Base-by-base conservation (phyloP, 805 yeast species). In the Crinitomyces ghanaensis region DNA sequence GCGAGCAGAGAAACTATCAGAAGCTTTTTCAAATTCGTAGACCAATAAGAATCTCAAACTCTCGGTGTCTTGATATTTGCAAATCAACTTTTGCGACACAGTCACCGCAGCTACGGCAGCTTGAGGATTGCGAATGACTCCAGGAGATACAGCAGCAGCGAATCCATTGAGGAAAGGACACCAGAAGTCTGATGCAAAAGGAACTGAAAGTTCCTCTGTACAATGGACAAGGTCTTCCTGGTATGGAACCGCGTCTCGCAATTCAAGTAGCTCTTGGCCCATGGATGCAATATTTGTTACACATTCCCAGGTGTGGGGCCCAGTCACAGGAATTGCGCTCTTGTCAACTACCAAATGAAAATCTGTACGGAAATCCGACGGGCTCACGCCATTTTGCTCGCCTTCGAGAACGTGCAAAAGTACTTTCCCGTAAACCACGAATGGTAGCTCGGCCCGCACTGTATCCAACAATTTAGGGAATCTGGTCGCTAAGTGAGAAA, bases 161-260 rank as follows among this genome's bases (percentile, higher is more conserved):
- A 57, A 48, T 3, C 60, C 57, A 13, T 42, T 39, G 21, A 57
- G 34, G 40, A 57, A 57, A 18, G 60, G 61, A 4, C 54, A 42
- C 61, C 62, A 57, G 40, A 57, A 57, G 34, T 57, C 63, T 15
- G 53, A 41, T 12, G 59, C 49, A 40, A 56, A 56, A 9, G 60
- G 61, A 17, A 57, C 44, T 18, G 26, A 43, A n/a, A 57, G 44
- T 22, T 51, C 42, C 31, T 57, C 61, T 23, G 41, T 39, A 22
- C 49, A 41, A 21, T 42, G 46, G n/a, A 32, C 34, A 9, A 39
- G 28, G 34, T 41, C 35, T 30, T 37, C 45, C 23, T 44, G 45
- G 34, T 33, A 35, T 3, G 42, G 38, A 19, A 50, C 48, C 16
- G 43, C 35, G 32, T 53, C 53, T n/a, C 40, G 33, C 21, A 52